Base-by-base conservation (phyloP, 352 stramenopile genomes). In the Phytophthora melonis region DNA sequence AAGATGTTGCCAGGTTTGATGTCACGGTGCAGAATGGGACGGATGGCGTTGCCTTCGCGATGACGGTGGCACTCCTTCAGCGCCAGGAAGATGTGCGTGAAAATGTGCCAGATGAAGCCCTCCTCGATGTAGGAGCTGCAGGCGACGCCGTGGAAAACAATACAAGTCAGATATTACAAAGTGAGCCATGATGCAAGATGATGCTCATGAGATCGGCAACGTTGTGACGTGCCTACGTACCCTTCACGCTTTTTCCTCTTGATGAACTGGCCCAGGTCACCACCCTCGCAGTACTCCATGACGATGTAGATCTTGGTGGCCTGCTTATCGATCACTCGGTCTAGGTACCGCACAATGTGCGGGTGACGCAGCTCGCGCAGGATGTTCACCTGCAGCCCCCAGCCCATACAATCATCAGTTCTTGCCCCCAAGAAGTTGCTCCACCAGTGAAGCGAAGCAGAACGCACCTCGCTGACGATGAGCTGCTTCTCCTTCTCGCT, bases 1-100 rank as follows among this genome's bases (percentile, higher is more conserved):
- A 98, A 97, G 78, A 98, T 97, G 84, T 98, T 98, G 72, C 91
- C 92, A 7, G 92, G 92, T 77, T 98, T 98, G 83, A 98, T 96
- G 73, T 98, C 92, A 58, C 92, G 90, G 70, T 98, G 92, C 25
- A 98, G 72, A 83, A 98, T 97, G 13, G 92, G 92, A 1, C 88
- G 86, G 5, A 96, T 75, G 13, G 68, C 78, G 66, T 94, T 94
- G 63, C 89, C 89, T 63, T 96, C 88, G 61, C 89, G 87, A 75
- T 97, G 89, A 66, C 90, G 87, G 70, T 98, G 91, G 79, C 91
- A 98, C 49, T 96, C 90, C 65, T 97, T 96, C 25, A 98, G 84
- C 55, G 94, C 94, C 39, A 97, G 75, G 57, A 97, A 96, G 32
- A 98, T 89, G 80, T 98, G 94, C 65, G 91, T 96, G 70, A 98